Conservation (phyloP, 2,329 filamentous ascomycete genomes). For the Fusarium goolgardi region DNA sequence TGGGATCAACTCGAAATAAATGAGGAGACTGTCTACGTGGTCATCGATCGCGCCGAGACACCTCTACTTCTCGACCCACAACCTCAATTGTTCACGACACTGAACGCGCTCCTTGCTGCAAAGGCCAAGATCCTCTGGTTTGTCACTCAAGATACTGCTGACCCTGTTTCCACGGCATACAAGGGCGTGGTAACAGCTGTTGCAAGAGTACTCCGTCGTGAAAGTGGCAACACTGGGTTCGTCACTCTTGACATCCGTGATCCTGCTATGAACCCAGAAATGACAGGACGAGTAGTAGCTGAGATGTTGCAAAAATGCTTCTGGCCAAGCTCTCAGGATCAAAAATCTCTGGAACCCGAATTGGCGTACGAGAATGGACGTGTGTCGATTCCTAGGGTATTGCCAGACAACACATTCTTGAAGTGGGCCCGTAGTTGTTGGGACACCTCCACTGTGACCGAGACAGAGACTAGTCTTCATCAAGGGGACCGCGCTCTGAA, state of each 20-base stretch:
- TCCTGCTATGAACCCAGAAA: background rate
- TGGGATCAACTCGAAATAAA: background rate
- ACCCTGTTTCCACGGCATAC: background rate
- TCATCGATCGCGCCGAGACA: slow-evolving; percentile 1
- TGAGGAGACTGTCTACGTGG: background rate
- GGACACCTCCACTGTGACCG: background rate
- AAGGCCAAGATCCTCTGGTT: slow-evolving; percentile 10
- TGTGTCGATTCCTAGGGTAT: background rate
- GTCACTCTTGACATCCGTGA: slow-evolving; percentile 5
- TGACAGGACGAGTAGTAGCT: background rate
- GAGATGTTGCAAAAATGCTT: background rate
- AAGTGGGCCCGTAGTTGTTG: slow-evolving; percentile 15
- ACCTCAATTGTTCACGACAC: slow-evolving; percentile 1
- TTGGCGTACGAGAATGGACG: background rate
- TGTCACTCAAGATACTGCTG: background rate
- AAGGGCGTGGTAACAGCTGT: slow-evolving; percentile 1
- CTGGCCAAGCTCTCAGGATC: background rate
- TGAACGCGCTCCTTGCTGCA: slow-evolving; percentile 5
- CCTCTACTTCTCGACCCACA: slow-evolving; percentile 7
- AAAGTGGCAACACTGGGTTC: slow-evolving; percentile 7
- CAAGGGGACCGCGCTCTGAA: slow-evolving; percentile 2
- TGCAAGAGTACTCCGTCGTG: slow-evolving; percentile 4
- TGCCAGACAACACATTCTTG: slow-evolving; percentile 4
- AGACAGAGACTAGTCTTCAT: background rate
- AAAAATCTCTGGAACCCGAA: slow-evolving; percentile 3